Evolutionary conservation across 805 yeast species (phyloP).

Genomic region (Saturnispora gosingensis): DNA sequence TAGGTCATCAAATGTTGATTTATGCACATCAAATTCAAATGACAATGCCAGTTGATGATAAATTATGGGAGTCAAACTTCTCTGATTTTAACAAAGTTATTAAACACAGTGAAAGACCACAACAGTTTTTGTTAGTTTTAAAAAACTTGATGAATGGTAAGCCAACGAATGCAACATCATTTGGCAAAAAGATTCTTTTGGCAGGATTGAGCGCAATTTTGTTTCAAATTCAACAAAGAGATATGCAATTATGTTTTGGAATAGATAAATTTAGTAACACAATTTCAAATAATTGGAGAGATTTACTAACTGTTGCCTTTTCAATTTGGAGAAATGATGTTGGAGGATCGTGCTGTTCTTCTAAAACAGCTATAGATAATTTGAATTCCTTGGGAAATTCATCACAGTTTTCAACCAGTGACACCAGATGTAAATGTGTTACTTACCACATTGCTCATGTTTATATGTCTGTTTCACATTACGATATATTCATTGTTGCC

Average conservation of each 20-base stretch:
- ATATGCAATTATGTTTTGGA: slow-evolving; percentile 47
- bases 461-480: slow-evolving; percentile 60
- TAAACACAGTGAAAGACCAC: slow-evolving; percentile 24
- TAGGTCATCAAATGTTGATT: slow-evolving; percentile 60
- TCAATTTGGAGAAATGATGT: slow-evolving; percentile 57
- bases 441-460: slow-evolving; percentile 69
- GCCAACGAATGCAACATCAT: slow-evolving; percentile 35
- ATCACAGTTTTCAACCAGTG: slow-evolving; percentile 28
- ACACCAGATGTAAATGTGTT: slow-evolving; percentile 51
- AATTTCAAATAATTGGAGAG: slow-evolving; percentile 54
- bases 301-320: slow-evolving; percentile 55
- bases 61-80: slow-evolving; percentile 38
- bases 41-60: slow-evolving; percentile 55
- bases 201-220: slow-evolving; percentile 60
- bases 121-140: slow-evolving; percentile 46
- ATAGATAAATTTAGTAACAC: slow-evolving; percentile 29
- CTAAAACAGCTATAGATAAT: slow-evolving; percentile 27
- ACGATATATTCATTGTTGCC: slow-evolving; percentile 68
- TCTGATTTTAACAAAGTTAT: slow-evolving; percentile 16
- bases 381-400: slow-evolving; percentile 21
- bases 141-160: slow-evolving; percentile 49
- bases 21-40: slow-evolving; percentile 52
- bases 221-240: slow-evolving; percentile 67
- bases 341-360: slow-evolving; percentile 29
- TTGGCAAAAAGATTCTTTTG: slow-evolving; percentile 58